Evolutionary conservation across 768 basidiomycete genomes (phyloP).

Genomic region (Amanita rubescens): DNA sequence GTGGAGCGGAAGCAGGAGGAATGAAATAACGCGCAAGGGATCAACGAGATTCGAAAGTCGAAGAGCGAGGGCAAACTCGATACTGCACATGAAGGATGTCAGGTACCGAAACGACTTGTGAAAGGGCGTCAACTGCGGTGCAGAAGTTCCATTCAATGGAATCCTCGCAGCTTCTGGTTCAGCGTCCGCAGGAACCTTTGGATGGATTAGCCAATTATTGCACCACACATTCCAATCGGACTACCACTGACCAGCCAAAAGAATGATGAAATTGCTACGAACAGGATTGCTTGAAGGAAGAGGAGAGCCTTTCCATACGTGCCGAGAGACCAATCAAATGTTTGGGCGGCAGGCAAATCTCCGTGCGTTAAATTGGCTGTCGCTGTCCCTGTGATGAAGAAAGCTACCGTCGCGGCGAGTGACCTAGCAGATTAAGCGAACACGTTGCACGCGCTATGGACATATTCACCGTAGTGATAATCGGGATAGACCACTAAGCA

Average conservation of each 20-base stretch:
- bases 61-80: slow-evolving; percentile 48
- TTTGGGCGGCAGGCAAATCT: slow-evolving; percentile 22
- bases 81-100: slow-evolving; percentile 33
- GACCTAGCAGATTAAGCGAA: slow-evolving; percentile 30
- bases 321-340: slow-evolving; percentile 35
- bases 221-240: slow-evolving; percentile 10
- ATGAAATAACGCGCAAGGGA: slow-evolving; percentile 40
- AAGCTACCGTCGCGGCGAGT: slow-evolving; percentile 44
- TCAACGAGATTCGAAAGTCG: slow-evolving; percentile 48
- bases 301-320: slow-evolving; percentile 28
- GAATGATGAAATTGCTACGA: slow-evolving; percentile 24
- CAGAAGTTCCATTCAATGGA: slow-evolving; percentile 4
- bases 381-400: slow-evolving; percentile 41
- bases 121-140: background rate
- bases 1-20: slow-evolving; percentile 43
- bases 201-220: slow-evolving; percentile 7
- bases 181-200: slow-evolving; percentile 1
- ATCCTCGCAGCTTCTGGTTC: slow-evolving; percentile 10
- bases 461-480: slow-evolving; percentile 42
- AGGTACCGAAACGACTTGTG: slow-evolving; percentile 16
- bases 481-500: slow-evolving; percentile 54
- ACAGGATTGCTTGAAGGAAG: slow-evolving; percentile 30
- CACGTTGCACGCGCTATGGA: slow-evolving; percentile 8
- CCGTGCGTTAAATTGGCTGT: slow-evolving; percentile 34
- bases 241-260: slow-evolving; percentile 23